Evolutionary conservation across 2,329 filamentous ascomycete species (phyloP), one percentile per base, ranked within the genome.

Genomic region (Pleochaeta shiraiana): DNA sequence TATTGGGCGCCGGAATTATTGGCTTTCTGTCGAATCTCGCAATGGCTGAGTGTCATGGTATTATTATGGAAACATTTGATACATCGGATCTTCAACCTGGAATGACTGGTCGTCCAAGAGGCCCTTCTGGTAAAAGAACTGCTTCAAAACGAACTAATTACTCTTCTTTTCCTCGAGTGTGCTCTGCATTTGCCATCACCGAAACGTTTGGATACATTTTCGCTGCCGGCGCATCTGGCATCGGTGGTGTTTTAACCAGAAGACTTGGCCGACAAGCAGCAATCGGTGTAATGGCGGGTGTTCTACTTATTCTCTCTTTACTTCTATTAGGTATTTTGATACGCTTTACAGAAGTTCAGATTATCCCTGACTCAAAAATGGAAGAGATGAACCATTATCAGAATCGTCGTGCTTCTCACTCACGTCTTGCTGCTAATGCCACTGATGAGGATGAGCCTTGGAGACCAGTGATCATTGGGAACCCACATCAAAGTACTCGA

Each of bases 41-140:
- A 0, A 83, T 89, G 57, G 82, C 87, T 1, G 87, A 91, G 73
- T 90, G 87, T 73, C 82, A 86, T 67, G 86, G 87, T 0, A 75
- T 91, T 34, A 80, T 90, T 71, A 90, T 91, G 87, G 87, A 90
- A 71, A 85, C 84, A 0, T 91, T 86, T 72, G 88, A 91, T 72
- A 87, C 84, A n/a, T 88, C 85, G 47, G 88, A 91, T 72, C 77
- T 91, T 3, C 86, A 87, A 68, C 83, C 85, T 1, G 84, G 85
- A 12, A 85, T 86, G 77, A 86, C 80, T 6, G 81, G 81, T 33
- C 77, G 77, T 19, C 77, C 77, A n/a, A 76, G 74, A 31, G 76
- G 75, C n/a, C 73, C 74, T 19, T 79, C 78, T 53, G 75, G 76
- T 57, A 70, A 80, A 65, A 77, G 75, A 31, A 70, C 77, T 69